These are phyloP conservation scores for Xylaria sp. DNA, from an alignment of 2,329 filamentous ascomycete species.

Conservation along the genomic window DNA sequence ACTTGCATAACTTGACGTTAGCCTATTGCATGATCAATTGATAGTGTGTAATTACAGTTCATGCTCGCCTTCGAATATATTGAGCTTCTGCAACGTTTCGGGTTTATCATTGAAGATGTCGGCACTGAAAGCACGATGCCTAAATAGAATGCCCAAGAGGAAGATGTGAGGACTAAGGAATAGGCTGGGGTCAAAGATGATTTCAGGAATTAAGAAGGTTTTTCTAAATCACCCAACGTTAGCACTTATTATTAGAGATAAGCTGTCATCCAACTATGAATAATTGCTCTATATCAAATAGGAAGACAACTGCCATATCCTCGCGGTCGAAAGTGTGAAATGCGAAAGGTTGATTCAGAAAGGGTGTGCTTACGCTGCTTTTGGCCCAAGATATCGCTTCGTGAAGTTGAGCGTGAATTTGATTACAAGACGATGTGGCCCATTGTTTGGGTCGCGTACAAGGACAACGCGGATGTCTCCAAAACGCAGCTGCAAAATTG, in stretches of 20 bases:
- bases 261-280: too few species aligned
- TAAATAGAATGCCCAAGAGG: conserved; percentile 6
- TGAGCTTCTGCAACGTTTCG: neutral
- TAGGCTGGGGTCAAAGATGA: conserved; percentile 12
- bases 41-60: too few species aligned
- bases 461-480: neutral
- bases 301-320: too few species aligned
- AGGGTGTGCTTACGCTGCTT: too few species aligned
- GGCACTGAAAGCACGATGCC: neutral
- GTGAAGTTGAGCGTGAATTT: neutral
- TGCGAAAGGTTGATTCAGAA: too few species aligned
- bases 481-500: neutral
- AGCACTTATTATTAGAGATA: too few species aligned
- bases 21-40: too few species aligned
- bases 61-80: too few species aligned
- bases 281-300: too few species aligned
- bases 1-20: too few species aligned
- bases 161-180: conserved; percentile 5
- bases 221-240: too few species aligned
- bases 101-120: neutral
- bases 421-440: neutral
- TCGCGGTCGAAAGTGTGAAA: too few species aligned
- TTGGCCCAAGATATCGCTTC: neutral
- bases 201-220: conserved; percentile 7
- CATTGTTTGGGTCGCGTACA: neutral